Conservation (phyloP, 768 basidiomycete genomes). For the Termitomyces titanicus region DNA sequence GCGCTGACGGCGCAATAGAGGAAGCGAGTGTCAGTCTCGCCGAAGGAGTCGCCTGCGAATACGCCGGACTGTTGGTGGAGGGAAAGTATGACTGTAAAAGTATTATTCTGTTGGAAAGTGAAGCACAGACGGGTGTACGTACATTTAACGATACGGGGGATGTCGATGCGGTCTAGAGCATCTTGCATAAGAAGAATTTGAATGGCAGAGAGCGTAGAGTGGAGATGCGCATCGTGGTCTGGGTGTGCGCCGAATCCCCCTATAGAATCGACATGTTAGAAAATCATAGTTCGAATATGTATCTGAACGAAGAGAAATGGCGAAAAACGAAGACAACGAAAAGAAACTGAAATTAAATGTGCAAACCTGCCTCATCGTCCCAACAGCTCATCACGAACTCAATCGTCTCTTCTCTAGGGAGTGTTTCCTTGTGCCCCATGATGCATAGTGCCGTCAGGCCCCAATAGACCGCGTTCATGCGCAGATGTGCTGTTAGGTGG, state of each 20-base stretch:
- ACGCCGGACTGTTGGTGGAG: conserved; percentile 84
- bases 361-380: conserved; percentile 80
- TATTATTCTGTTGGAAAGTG: background rate
- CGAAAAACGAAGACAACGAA: background rate
- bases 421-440: conserved; percentile 74
- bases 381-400: conserved; percentile 92
- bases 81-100: conserved; percentile 68
- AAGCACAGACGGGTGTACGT: conserved; percentile 15
- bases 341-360: conserved; percentile 10
- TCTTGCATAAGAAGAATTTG: conserved; percentile 89
- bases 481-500: conserved; percentile 89
- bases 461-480: conserved; percentile 97
- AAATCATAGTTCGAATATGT: background rate
- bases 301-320: background rate
- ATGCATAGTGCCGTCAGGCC: conserved; percentile 84
- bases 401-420: conserved; percentile 82
- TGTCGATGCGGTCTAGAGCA: conserved; percentile 68
- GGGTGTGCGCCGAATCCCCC: conserved; percentile 94
- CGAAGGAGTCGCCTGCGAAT: conserved; percentile 87
- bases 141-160: conserved; percentile 74
- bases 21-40: conserved; percentile 93
- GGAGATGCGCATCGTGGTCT: conserved; percentile 87
- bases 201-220: conserved; percentile 85
- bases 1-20: conserved; percentile 82
- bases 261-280: conserved; percentile 25